These are phyloP conservation scores for Brassica hybrid DNA, from an alignment of 441 rosid genomes.

Conservation along the genomic window DNA sequence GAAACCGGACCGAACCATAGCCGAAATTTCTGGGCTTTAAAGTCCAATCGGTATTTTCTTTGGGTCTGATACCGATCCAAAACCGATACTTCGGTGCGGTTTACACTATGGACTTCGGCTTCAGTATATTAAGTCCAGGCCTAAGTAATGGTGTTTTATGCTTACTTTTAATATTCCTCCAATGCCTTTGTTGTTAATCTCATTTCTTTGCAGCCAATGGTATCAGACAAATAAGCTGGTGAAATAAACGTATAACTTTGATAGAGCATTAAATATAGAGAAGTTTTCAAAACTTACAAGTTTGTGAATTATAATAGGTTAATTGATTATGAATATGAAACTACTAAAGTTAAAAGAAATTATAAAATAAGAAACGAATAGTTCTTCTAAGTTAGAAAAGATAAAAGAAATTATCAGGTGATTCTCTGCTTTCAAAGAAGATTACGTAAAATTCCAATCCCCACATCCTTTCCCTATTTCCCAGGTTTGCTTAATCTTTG, in stretches of 20 bases:
- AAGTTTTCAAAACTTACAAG: neutral
- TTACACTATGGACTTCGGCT: too few relatives aligned
- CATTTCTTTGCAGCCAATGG: neutral
- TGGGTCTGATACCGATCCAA: too few relatives aligned
- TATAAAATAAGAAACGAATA: constrained; percentile 8
- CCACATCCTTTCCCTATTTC: constrained; percentile 41
- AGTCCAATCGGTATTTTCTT: too few relatives aligned
- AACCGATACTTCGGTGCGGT: too few relatives aligned
- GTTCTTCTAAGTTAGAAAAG: constrained; percentile 10
- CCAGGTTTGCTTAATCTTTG: constrained; percentile 39
- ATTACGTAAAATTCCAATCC: constrained; percentile 32
- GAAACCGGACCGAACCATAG: too few relatives aligned
- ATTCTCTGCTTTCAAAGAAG: constrained; percentile 35
- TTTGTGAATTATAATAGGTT: neutral
- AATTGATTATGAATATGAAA: neutral
- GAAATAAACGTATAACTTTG: neutral
- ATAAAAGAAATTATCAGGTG: constrained; percentile 34
- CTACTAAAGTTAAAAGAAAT: neutral
- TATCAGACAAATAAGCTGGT: neutral
- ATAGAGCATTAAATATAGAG: neutral
- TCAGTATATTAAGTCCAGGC: too few relatives aligned
- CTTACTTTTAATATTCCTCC: neutral
- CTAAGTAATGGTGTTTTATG: neutral
- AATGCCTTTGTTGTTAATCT: neutral
- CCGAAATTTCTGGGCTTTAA: too few relatives aligned